These are phyloP conservation scores for Hericium alpestre DNA, from an alignment of 768 basidiomycete species.

Conservation along the genomic window DNA sequence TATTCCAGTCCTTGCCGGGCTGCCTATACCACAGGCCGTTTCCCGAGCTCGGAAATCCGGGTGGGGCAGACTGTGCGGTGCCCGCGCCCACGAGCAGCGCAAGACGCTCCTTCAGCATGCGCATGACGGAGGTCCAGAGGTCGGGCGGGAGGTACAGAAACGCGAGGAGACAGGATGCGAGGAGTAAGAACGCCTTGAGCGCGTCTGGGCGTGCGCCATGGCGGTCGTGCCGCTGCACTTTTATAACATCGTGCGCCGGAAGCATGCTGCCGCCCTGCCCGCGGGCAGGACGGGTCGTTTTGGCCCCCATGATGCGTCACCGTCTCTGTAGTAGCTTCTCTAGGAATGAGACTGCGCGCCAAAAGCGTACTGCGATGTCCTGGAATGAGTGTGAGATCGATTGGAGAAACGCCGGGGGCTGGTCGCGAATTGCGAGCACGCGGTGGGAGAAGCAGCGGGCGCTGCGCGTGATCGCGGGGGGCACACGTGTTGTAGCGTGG, in stretches of 20 bases:
- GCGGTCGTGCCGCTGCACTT: neutral
- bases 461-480: neutral
- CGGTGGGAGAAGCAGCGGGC: neutral
- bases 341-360: neutral
- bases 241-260: neutral
- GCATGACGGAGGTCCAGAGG: neutral
- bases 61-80: conserved; percentile 24
- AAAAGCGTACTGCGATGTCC: neutral
- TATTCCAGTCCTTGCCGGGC: conserved; percentile 44
- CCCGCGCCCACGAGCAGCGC: neutral
- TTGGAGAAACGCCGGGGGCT: neutral
- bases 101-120: neutral
- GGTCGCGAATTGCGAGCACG: neutral
- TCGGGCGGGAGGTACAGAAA: neutral
- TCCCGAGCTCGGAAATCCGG: conserved; percentile 57
- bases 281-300: neutral
- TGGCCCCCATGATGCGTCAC: neutral
- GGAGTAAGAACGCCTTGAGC: neutral
- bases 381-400: neutral
- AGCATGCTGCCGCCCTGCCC: neutral
- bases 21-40: conserved; percentile 65
- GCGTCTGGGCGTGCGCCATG: neutral
- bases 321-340: neutral
- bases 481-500: neutral
- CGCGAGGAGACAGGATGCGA: neutral